Conservation (phyloP, 2,329 filamentous ascomycete genomes). For the Biscogniauxia mediterranea region DNA sequence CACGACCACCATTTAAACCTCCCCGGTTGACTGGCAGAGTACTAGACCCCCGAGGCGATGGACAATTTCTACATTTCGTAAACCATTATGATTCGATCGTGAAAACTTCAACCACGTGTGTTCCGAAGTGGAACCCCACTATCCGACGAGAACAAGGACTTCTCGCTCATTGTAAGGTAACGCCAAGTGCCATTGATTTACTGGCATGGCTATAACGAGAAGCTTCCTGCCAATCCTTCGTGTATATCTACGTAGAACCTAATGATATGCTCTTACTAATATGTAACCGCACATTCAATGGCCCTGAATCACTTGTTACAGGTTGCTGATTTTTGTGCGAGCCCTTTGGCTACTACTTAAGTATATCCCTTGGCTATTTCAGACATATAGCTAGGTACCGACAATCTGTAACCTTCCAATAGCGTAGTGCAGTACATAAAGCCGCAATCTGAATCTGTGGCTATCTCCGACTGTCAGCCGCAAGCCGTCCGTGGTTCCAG, state of each 20-base stretch:
- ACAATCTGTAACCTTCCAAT: neutral
- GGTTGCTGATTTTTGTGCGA: neutral
- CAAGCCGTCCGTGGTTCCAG: neutral
- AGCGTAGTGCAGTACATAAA: neutral
- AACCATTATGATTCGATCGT: neutral
- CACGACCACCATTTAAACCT: neutral
- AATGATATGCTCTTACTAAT: neutral
- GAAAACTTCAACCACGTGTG: neutral
- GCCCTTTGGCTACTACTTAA: neutral
- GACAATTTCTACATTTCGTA: neutral
- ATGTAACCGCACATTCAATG: neutral
- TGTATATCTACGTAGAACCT: neutral
- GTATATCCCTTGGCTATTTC: neutral
- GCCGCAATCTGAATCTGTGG: neutral
- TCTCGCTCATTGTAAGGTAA: neutral
- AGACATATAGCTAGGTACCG: neutral
- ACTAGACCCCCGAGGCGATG: neutral
- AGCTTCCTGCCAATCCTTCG: too few species aligned
- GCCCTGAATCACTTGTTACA: neutral
- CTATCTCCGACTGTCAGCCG: neutral
- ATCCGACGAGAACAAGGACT: neutral
- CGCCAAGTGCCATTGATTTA: too few species aligned
- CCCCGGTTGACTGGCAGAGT: neutral
- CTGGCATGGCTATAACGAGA: too few species aligned
- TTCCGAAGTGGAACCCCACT: neutral